Evolutionary conservation across 176 grass and related monocot species (phyloP).

Genomic region (Dendrocalamus sinicus): DNA sequence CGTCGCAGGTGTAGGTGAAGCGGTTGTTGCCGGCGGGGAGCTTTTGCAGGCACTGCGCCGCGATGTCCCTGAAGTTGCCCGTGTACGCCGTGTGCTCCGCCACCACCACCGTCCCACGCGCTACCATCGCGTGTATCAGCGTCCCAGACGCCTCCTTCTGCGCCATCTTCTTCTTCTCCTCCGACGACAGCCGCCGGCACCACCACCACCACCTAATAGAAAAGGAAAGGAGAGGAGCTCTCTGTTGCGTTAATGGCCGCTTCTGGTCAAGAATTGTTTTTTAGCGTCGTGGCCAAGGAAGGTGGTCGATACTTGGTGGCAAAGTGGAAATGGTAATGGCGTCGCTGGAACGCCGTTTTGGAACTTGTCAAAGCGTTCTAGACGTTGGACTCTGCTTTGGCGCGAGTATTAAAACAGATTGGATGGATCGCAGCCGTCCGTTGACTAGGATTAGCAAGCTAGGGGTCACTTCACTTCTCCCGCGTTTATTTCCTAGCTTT

Average conservation of each 20-base stretch:
- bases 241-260: not conserved
- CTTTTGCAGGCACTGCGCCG: slow-evolving; percentile 70
- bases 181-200: not conserved
- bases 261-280: not conserved
- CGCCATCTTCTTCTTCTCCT: slow-evolving; percentile 46
- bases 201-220: not conserved
- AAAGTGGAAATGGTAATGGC: not conserved
- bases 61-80: slow-evolving; percentile 87
- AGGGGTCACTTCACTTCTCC: not conserved
- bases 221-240: not conserved
- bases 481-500: not conserved
- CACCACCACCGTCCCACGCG: slow-evolving; percentile 72
- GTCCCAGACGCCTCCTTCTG: slow-evolving; percentile 13
- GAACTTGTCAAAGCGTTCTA: not conserved
- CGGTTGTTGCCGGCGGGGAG: slow-evolving; percentile 82
- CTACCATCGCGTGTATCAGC: slow-evolving; percentile 87
- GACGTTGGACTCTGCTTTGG: too few species aligned
- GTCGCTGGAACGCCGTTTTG: not conserved
- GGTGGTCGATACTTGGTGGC: not conserved
- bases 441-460: not conserved
- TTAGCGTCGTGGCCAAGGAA: not conserved
- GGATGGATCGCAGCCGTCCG: not conserved
- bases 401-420: too few species aligned
- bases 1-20: slow-evolving; percentile 84
- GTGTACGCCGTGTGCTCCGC: slow-evolving; percentile 84